Evolutionary conservation across 2,329 filamentous ascomycete genomes (phyloP).

Genomic region (Colletotrichum magnum): DNA sequence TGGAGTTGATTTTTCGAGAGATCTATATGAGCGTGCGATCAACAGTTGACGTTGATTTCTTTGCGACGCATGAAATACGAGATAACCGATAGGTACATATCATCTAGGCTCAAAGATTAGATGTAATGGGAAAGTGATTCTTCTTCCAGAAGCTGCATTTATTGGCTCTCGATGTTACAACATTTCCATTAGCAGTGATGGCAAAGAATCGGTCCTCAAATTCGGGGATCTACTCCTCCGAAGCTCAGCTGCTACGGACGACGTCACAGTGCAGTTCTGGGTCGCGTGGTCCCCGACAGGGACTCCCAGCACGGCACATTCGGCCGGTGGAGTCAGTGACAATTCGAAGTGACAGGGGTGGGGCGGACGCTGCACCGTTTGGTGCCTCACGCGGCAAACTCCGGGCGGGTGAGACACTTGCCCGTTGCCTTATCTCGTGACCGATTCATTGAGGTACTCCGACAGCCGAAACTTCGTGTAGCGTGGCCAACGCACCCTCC

Average conservation of each 20-base stretch:
- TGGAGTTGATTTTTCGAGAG: background rate
- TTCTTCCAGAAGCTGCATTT: no score
- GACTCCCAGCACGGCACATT: slow-evolving; percentile 8
- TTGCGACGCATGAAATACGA: background rate
- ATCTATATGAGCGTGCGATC: background rate
- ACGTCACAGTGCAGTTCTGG: slow-evolving; percentile 28
- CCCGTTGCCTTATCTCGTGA: slow-evolving; percentile 27
- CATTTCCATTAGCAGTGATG: background rate
- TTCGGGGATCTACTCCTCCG: background rate
- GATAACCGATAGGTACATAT: slow-evolving; percentile 1
- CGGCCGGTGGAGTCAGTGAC: background rate
- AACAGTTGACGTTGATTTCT: background rate
- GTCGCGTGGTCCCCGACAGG: slow-evolving; percentile 29
- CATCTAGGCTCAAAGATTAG: background rate
- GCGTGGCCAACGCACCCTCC: background rate
- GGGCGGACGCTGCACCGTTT: background rate
- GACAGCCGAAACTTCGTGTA: slow-evolving; percentile 5
- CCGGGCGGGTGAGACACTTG: slow-evolving; percentile 17
- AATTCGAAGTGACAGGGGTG: slow-evolving; percentile 2
- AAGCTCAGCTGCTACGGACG: background rate
- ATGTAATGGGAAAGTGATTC: background rate
- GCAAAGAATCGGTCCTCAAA: background rate
- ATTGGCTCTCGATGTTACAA: no score
- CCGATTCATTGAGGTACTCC: slow-evolving; percentile 3
- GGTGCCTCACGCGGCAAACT: background rate